phyloP scores from a whole-genome alignment of 2,329 filamentous ascomycete genomes.

The Colletotrichum gloeosporioides region DNA sequence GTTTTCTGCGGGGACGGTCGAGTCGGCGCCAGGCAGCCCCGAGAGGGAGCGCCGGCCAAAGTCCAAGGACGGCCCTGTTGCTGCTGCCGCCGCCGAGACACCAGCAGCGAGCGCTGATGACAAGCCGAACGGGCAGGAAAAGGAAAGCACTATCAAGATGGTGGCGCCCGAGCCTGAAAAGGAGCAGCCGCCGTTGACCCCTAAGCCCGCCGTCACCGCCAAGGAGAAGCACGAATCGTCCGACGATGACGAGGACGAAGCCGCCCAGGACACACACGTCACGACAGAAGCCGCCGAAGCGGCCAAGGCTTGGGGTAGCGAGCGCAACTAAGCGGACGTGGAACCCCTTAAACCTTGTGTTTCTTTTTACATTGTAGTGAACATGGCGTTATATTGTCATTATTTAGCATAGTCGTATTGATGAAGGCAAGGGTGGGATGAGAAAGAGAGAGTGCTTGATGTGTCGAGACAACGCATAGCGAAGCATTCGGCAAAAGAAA shows the following conservation, averaged over 20 bases:
- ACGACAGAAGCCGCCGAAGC: conserved; percentile 16
- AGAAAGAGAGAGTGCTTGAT: background rate
- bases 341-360: background rate
- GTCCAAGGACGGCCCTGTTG: background rate
- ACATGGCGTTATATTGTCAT: background rate
- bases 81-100: background rate
- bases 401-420: background rate
- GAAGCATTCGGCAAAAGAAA: background rate
- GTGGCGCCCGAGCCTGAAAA: background rate
- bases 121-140: background rate
- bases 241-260: conserved; percentile 5
- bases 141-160: background rate
- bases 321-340: background rate
- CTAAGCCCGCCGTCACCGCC: background rate
- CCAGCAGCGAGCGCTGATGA: background rate
- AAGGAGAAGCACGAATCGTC: background rate
- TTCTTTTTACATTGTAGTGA: background rate
- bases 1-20: conserved; percentile 38
- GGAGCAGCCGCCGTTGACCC: background rate
- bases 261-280: background rate
- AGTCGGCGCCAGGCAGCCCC: conserved; percentile 11
- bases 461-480: background rate
- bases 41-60: background rate
- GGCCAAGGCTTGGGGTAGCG: conserved; percentile 12
- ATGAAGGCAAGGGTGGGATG: background rate